phyloP scores from a whole-genome alignment of 2,329 filamentous ascomycete species.

The Myriangium duriaei region DNA sequence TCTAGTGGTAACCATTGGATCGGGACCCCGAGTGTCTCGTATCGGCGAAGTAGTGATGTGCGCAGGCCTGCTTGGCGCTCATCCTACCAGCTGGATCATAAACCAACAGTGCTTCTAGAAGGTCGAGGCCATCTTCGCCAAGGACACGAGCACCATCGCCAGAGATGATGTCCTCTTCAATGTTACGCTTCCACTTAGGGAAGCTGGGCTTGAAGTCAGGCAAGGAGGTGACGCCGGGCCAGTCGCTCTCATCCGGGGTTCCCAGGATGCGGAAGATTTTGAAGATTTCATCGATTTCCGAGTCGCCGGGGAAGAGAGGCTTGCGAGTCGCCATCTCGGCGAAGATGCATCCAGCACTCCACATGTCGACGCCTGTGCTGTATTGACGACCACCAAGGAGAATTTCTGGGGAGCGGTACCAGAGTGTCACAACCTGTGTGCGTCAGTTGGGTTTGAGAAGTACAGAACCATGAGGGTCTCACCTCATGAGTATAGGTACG shows the following conservation, averaged over 20 bases:
- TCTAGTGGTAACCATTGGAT: conserved; percentile 17
- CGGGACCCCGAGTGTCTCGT: conserved; percentile 11
- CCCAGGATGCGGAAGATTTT: conserved; percentile 78
- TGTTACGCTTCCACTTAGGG: conserved; percentile 75
- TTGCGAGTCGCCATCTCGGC: conserved; percentile 94
- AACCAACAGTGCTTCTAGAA: conserved; percentile 60
- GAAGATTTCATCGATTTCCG: conserved; percentile 89
- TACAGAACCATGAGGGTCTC: conserved; percentile 12
- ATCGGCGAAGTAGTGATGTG: conserved; percentile 63
- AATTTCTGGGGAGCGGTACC: conserved; percentile 87
- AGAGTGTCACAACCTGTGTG: conserved; percentile 67
- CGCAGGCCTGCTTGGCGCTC: conserved; percentile 75
- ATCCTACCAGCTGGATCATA: conserved; percentile 81
- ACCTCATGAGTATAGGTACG: conserved; percentile 87
- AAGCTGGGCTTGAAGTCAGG: conserved; percentile 89
- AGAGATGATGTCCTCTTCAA: conserved; percentile 51
- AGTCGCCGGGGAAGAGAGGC: conserved; percentile 83
- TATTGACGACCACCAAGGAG: conserved; percentile 83
- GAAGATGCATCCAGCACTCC: conserved; percentile 89
- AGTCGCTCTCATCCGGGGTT: conserved; percentile 67
- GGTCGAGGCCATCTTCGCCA: conserved; percentile 57
- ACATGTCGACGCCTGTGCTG: conserved; percentile 91
- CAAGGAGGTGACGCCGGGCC: conserved; percentile 89
- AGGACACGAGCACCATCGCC: conserved; percentile 40
- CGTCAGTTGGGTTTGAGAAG: not conserved